Evolutionary conservation across 73 alveolate species (phyloP).

Genomic region (Symbiodinium natans): DNA sequence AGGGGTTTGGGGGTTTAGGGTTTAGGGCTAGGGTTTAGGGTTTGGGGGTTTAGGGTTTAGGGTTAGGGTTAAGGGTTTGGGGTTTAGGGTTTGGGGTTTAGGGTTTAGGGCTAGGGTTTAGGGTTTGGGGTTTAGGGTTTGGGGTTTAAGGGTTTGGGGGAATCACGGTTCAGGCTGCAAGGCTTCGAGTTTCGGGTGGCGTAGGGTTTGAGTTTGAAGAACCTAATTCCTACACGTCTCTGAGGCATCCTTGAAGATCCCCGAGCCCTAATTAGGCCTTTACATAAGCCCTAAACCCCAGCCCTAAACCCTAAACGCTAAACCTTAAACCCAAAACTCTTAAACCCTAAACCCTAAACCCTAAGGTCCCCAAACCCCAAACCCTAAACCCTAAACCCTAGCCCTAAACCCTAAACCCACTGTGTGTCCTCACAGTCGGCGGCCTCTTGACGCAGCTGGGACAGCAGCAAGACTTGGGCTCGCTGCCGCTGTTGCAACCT

Average conservation of each 20-base stretch:
- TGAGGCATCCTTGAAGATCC: not conserved
- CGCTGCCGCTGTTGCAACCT: conserved; percentile 93
- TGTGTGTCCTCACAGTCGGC: too few species aligned
- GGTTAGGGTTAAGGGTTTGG: not conserved
- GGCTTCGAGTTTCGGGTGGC: too few species aligned
- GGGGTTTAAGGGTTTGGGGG: too few species aligned
- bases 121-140: too few species aligned
- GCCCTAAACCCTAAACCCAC: not conserved
- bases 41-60: not conserved
- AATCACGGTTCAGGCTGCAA: too few species aligned
- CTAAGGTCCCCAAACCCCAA: too few species aligned
- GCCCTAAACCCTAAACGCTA: not conserved
- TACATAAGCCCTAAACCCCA: not conserved
- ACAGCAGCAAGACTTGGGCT: conserved; percentile 86
- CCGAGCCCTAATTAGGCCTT: not conserved
- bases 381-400: not conserved
- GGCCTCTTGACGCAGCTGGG: conserved; percentile 78
- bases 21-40: not conserved
- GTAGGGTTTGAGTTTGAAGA: too few species aligned
- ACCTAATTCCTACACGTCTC: too few species aligned
- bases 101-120: too few species aligned
- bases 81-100: not conserved
- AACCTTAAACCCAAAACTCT: not conserved
- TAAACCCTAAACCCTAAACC: too few species aligned
- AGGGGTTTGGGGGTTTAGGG: not conserved